These are phyloP conservation scores for Neurospora sp. DNA, from an alignment of 495 filamentous ascomycete genomes.

Conservation along the genomic window DNA sequence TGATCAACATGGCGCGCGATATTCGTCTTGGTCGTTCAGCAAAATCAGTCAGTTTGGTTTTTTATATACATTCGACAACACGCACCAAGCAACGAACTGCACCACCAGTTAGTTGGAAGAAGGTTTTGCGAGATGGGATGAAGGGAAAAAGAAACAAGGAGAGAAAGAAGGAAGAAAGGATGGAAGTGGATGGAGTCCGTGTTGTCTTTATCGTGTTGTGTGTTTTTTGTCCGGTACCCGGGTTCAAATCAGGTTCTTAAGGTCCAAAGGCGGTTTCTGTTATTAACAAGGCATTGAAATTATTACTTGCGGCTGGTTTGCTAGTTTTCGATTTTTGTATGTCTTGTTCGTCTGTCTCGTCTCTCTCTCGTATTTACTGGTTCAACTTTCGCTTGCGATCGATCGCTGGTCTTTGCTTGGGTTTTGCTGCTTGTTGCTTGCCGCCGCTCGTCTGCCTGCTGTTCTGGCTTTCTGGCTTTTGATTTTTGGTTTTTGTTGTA, in stretches of 20 bases:
- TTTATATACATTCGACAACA: background rate
- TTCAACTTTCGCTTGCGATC: background rate
- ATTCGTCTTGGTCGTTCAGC: background rate
- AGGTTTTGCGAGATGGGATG: background rate
- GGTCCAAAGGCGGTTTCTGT: background rate
- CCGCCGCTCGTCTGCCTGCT: background rate
- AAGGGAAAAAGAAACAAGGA: background rate
- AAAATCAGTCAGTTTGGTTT: background rate
- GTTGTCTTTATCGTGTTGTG: background rate
- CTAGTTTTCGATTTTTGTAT: conserved; percentile 1
- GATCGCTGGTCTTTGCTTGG: background rate
- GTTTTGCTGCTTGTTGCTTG: background rate
- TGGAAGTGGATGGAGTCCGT: background rate
- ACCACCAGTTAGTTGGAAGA: background rate
- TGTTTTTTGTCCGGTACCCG: background rate
- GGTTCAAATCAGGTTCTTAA: background rate
- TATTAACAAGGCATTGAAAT: background rate
- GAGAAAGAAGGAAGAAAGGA: background rate
- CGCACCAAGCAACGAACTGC: background rate
- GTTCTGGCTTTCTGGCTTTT: background rate
- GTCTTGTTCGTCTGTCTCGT: conserved; percentile 1
- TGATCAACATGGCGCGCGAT: background rate
- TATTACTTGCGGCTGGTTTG: background rate
- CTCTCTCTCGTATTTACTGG: background rate
- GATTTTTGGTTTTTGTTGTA: background rate